Evolutionary conservation across 139 green algal genomes (phyloP).

Genomic region (Tetradesmus lagerheimii): DNA sequence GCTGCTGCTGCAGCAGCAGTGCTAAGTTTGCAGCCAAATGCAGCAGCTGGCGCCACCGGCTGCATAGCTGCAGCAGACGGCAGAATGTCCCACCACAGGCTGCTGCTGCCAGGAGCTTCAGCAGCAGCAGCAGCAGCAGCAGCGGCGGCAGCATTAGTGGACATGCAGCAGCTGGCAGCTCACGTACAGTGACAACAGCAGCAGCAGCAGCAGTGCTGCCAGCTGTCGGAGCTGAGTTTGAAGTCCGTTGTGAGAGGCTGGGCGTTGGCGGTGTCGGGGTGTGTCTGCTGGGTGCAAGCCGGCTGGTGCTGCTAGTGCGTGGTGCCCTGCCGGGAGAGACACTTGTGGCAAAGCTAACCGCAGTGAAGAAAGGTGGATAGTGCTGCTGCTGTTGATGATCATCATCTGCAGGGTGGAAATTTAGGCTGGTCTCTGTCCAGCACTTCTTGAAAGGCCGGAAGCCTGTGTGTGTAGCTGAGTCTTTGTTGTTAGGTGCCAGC

Average conservation of each 20-base stretch:
- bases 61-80: too few relatives aligned
- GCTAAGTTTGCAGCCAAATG: neutral
- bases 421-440: too few relatives aligned
- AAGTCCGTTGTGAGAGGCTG: conserved; percentile 9
- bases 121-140: neutral
- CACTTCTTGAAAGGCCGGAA: too few relatives aligned
- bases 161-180: too few relatives aligned
- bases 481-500: neutral
- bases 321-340: conserved; percentile 8
- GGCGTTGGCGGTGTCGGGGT: conserved; percentile 18
- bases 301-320: conserved; percentile 27
- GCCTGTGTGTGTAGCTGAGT: too few relatives aligned
- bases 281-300: neutral
- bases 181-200: neutral
- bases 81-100: too few relatives aligned
- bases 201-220: conserved; percentile 15
- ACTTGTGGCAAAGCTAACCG: too few relatives aligned
- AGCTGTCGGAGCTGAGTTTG: neutral
- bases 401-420: too few relatives aligned
- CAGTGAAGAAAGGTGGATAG: too few relatives aligned
- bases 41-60: neutral
- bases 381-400: too few relatives aligned
- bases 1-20: too few relatives aligned
- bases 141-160: neutral
- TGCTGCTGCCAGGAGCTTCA: neutral